Percentiles rank a stretch among this genome's conserved stretches.
phyloP scores from a whole-genome alignment of 495 filamentous ascomycete genomes.

The Cercophora samala region DNA sequence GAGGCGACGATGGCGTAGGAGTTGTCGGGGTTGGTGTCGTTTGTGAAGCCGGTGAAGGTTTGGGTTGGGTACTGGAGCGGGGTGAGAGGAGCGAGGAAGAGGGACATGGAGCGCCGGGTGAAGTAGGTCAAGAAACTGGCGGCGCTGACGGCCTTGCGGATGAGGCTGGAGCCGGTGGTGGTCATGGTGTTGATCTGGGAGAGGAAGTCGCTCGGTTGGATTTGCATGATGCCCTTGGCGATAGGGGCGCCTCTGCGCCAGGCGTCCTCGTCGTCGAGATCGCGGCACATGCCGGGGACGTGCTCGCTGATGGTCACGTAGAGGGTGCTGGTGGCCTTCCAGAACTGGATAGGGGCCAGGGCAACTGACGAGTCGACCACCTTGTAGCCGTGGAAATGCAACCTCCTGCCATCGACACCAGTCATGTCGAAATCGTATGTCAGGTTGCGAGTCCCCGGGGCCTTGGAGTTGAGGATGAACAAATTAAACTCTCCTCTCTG shows the following conservation, averaged over 20 bases:
- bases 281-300: slow-evolving; percentile 26
- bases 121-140: slow-evolving; percentile 57
- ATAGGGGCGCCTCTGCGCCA: slow-evolving; percentile 42
- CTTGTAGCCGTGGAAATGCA: slow-evolving; percentile 62
- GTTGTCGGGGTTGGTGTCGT: slow-evolving; percentile 41
- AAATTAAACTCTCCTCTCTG: slow-evolving; percentile 56
- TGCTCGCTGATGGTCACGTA: slow-evolving; percentile 53
- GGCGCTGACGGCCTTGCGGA: slow-evolving; percentile 43
- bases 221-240: slow-evolving; percentile 59
- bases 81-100: slow-evolving; percentile 56
- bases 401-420: slow-evolving; percentile 47
- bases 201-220: slow-evolving; percentile 53
- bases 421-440: slow-evolving; percentile 61
- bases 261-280: slow-evolving; percentile 38
- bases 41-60: slow-evolving; percentile 47
- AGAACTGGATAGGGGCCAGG: slow-evolving; percentile 51
- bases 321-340: slow-evolving; percentile 62
- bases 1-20: slow-evolving; percentile 43
- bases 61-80: slow-evolving; percentile 53
- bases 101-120: slow-evolving; percentile 48
- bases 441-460: slow-evolving; percentile 56
- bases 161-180: slow-evolving; percentile 45
- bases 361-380: slow-evolving; percentile 58
- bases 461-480: slow-evolving; percentile 51
- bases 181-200: slow-evolving; percentile 56